Conservation (phyloP, 2,329 filamentous ascomycete genomes). For the Fusarium caatingaense region DNA sequence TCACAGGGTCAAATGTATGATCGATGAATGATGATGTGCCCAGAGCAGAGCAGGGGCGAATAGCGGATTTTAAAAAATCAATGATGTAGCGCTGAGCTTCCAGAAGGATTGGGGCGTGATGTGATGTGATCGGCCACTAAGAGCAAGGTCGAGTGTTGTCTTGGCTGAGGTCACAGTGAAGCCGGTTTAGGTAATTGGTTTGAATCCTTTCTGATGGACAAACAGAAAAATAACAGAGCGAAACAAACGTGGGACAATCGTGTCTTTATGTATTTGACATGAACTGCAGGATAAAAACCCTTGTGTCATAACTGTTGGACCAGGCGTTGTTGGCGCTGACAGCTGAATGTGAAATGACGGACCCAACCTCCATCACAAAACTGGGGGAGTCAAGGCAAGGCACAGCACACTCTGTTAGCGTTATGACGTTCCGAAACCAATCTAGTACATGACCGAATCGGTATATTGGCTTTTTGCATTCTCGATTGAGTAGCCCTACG, state of each 20-base stretch:
- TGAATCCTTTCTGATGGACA: neutral
- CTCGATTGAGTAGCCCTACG: constrained; percentile 10
- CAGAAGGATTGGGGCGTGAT: constrained; percentile 5
- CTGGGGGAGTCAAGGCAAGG: neutral
- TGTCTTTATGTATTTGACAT: constrained; percentile 1
- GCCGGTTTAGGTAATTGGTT: constrained; percentile 15
- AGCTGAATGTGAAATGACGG: constrained; percentile 14
- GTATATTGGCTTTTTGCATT: constrained; percentile 2
- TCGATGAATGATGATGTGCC: neutral
- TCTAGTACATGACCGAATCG: constrained; percentile 7
- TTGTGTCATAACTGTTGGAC: neutral
- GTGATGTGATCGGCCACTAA: constrained; percentile 29
- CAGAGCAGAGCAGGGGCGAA: neutral
- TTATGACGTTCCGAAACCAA: constrained; percentile 1
- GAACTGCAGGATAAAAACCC: neutral
- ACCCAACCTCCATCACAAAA: neutral
- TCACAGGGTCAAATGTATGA: constrained; percentile 12
- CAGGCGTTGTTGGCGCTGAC: constrained; percentile 9
- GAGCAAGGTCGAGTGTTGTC: constrained; percentile 9
- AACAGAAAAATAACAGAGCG: neutral
- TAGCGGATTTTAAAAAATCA: neutral
- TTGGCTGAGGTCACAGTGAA: constrained; percentile 31
- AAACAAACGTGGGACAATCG: neutral
- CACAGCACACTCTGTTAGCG: neutral
- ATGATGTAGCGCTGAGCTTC: constrained; percentile 20